phyloP scores from a whole-genome alignment of 2,329 filamentous ascomycete genomes.

The Talaromyces atroroseus region DNA sequence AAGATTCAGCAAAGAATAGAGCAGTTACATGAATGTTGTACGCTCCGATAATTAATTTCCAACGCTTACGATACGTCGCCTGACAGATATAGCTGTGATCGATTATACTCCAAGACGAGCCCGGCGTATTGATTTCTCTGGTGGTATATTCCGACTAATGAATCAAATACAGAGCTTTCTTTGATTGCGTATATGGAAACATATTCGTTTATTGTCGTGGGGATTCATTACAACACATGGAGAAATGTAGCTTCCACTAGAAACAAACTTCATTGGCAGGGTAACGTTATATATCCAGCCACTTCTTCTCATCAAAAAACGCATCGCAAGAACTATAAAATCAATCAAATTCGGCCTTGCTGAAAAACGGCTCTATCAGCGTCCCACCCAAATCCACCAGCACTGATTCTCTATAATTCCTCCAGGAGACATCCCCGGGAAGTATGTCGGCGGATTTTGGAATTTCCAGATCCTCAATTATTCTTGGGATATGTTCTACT shows the following conservation, averaged over 20 bases:
- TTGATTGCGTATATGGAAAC: too few relatives aligned
- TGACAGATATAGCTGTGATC: too few relatives aligned
- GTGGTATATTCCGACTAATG: too few relatives aligned
- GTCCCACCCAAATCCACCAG: neutral
- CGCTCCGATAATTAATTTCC: too few relatives aligned
- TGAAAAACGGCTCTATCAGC: neutral
- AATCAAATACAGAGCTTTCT: too few relatives aligned
- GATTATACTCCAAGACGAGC: too few relatives aligned
- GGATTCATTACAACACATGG: too few relatives aligned
- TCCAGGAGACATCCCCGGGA: neutral
- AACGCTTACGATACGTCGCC: too few relatives aligned
- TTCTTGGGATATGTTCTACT: neutral
- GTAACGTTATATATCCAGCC: neutral
- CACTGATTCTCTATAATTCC: neutral
- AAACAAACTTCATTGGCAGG: neutral
- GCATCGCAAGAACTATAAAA: neutral
- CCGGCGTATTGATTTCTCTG: too few relatives aligned
- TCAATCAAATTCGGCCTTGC: neutral
- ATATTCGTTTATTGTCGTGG: too few relatives aligned
- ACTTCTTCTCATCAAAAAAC: neutral
- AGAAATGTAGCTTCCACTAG: neutral
- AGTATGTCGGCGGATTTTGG: neutral
- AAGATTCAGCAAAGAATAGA: too few relatives aligned
- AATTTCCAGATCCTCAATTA: neutral
- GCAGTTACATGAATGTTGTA: too few relatives aligned